Conservation (phyloP, 768 basidiomycete genomes). For the Termitomyces sp. region DNA sequence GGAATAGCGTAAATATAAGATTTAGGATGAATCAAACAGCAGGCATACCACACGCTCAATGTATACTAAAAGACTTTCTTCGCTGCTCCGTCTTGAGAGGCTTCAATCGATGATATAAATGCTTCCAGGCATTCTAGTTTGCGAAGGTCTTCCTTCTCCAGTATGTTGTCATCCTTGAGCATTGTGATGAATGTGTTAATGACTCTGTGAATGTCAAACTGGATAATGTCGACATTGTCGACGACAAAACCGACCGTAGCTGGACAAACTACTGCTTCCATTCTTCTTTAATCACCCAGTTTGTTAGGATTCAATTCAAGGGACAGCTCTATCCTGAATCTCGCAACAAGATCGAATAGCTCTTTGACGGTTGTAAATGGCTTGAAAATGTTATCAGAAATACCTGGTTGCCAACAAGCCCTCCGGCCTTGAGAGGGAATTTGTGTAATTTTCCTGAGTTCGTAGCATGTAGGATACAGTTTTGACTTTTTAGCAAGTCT, state of each 20-base stretch:
- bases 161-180: constrained; percentile 77
- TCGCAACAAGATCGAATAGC: constrained; percentile 74
- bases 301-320: constrained; percentile 58
- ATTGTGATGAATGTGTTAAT: constrained; percentile 89
- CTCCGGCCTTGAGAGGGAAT: neutral
- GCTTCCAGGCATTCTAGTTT: constrained; percentile 80
- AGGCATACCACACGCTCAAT: constrained; percentile 77
- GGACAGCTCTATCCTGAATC: constrained; percentile 79
- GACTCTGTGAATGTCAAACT: constrained; percentile 56
- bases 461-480: neutral
- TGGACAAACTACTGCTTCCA: constrained; percentile 86
- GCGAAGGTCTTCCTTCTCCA: constrained; percentile 83
- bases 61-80: constrained; percentile 68
- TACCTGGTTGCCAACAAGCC: constrained; percentile 48
- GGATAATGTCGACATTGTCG: neutral
- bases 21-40: neutral
- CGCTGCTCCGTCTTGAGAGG: constrained; percentile 63
- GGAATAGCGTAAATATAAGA: too few species aligned
- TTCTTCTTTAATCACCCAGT: constrained; percentile 72
- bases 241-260: constrained; percentile 57
- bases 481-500: neutral
- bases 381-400: constrained; percentile 96
- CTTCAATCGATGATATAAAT: constrained; percentile 67
- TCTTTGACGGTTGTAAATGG: constrained; percentile 86
- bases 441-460: neutral